Percentiles rank a stretch among this genome's conserved stretches.
Conservation (phyloP, 2,329 filamentous ascomycete species). For the Clarireedia hainanense region DNA sequence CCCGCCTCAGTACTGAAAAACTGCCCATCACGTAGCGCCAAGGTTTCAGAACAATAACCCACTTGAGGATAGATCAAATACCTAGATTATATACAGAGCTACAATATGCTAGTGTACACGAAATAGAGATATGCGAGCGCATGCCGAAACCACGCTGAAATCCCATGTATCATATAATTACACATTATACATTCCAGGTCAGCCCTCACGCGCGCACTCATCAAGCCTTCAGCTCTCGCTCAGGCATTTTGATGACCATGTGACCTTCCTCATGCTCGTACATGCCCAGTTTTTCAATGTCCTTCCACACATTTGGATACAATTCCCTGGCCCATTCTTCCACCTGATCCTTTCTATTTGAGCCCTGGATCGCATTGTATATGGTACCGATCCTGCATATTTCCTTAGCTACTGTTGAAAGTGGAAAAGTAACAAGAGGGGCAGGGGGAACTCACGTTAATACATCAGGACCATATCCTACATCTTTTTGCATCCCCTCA, state of each 20-base stretch:
- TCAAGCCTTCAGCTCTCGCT: constrained; percentile 20
- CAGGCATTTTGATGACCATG: constrained; percentile 23
- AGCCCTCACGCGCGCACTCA: not conserved
- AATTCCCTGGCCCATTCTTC: constrained; percentile 64
- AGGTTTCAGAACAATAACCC: no score
- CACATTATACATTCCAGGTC: no score
- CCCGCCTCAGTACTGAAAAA: no score
- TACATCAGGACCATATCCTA: constrained; percentile 59
- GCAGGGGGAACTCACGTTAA: constrained; percentile 53
- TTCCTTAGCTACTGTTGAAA: constrained; percentile 1
- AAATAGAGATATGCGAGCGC: no score
- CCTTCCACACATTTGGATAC: constrained; percentile 62
- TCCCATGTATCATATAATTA: no score
- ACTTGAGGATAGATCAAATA: no score
- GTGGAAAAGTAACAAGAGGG: not conserved
- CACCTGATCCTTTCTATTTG: constrained; percentile 58
- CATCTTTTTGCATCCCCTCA: constrained; percentile 55
- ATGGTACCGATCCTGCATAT: constrained; percentile 58
- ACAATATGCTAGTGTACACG: no score
- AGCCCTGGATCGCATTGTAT: constrained; percentile 64
- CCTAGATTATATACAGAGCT: no score
- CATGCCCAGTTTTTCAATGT: constrained; percentile 37
- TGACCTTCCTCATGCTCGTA: constrained; percentile 23
- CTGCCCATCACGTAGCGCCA: no score
- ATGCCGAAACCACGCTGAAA: no score